Conservation (phyloP, 805 yeast genomes). For the Myxozyma kluyveri region DNA sequence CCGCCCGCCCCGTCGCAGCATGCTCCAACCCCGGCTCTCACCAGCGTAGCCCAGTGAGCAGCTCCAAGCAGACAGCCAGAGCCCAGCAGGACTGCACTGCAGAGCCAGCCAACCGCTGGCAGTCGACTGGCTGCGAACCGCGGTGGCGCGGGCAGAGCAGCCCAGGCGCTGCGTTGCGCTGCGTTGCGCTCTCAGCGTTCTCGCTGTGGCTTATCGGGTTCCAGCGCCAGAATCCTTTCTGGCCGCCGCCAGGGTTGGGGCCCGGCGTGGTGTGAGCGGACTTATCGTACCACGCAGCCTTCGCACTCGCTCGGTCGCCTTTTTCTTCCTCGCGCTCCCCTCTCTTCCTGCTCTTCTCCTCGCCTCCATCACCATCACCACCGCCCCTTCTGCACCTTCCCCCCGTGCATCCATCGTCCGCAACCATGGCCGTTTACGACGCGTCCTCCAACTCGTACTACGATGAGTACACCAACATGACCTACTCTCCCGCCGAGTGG, state of each 20-base stretch:
- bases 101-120: too few species aligned
- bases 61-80: too few species aligned
- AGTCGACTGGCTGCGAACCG: too few species aligned
- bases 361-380: conserved; percentile 1
- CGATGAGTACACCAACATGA: conserved; percentile 21
- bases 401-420: neutral
- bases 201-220: too few species aligned
- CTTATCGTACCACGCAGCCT: neutral
- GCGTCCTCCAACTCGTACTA: conserved; percentile 15
- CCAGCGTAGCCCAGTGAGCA: too few species aligned
- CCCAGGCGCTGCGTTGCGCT: too few species aligned
- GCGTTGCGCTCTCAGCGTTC: too few species aligned
- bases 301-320: conserved; percentile 10
- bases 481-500: conserved; percentile 27
- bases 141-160: too few species aligned
- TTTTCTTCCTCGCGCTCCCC: conserved; percentile 5
- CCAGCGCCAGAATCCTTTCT: too few species aligned
- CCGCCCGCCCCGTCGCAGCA: too few species aligned
- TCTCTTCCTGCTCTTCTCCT: neutral
- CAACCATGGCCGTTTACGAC: conserved; percentile 13
- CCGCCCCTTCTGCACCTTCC: neutral
- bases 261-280: neutral
- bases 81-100: too few species aligned
- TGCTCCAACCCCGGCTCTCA: too few species aligned
- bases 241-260: neutral